Evolutionary conservation across 2,329 filamentous ascomycete species (phyloP).

Genomic region (Clonostachys solani): DNA sequence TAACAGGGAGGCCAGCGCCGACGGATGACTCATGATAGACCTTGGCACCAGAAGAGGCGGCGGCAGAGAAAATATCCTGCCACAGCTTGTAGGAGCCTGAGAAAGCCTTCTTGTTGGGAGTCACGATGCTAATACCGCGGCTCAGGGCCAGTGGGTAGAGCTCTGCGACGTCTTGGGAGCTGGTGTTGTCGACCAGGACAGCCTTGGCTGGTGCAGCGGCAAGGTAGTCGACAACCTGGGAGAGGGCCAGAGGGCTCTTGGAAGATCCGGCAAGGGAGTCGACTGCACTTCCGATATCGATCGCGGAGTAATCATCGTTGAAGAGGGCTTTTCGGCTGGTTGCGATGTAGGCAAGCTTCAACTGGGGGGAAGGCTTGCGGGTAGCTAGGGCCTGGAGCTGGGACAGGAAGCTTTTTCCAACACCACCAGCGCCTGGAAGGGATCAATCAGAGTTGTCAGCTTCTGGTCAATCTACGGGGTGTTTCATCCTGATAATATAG

Average conservation of each 20-base stretch:
- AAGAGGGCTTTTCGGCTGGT: slow-evolving; percentile 82
- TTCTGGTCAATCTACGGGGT: not conserved
- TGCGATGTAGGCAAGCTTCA: slow-evolving; percentile 79
- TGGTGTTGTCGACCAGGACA: slow-evolving; percentile 93
- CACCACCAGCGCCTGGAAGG: slow-evolving; percentile 75
- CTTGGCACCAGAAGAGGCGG: slow-evolving; percentile 67
- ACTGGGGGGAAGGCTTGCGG: slow-evolving; percentile 62
- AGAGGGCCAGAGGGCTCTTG: slow-evolving; percentile 60
- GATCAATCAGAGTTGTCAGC: not conserved
- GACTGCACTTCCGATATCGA: slow-evolving; percentile 56
- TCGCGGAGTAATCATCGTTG: slow-evolving; percentile 65
- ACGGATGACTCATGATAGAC: slow-evolving; percentile 95
- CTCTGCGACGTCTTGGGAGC: slow-evolving; percentile 79
- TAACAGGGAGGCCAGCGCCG: slow-evolving; percentile 87
- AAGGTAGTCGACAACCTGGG: slow-evolving; percentile 75
- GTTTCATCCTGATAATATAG: not conserved
- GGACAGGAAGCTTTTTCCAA: slow-evolving; percentile 84
- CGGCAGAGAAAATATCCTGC: slow-evolving; percentile 79
- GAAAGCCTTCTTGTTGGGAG: slow-evolving; percentile 98
- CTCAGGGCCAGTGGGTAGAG: slow-evolving; percentile 78
- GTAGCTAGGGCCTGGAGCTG: slow-evolving; percentile 69
- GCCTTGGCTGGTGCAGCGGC: slow-evolving; percentile 72
- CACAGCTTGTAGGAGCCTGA: slow-evolving; percentile 77
- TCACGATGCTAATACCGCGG: slow-evolving; percentile 85
- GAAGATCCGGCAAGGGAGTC: slow-evolving; percentile 60